Evolutionary conservation across 164 flowering plant species (phyloP), one percentile per base, ranked within the genome.

Genomic region (grape (Vitis vinifera)): DNA sequence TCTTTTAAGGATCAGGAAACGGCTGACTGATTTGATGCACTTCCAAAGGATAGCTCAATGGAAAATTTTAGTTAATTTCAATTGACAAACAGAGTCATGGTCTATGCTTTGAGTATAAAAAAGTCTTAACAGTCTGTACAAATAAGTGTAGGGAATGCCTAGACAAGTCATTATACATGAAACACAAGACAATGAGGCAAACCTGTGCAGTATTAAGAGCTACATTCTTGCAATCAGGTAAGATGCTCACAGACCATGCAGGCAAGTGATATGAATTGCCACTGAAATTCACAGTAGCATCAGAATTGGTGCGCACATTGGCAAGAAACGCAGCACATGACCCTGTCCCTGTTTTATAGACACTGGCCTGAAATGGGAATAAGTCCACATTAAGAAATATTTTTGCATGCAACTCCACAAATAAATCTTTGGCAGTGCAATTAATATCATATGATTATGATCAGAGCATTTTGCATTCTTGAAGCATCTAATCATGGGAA

Each of bases 241-340:
- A 83, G 79, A 96, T 92, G 95, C 98, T 96, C 69, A 93, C 97
- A 68, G 99, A 96, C 99, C 99, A 96, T 55, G 91, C 94, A 69
- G 99, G 99, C 77, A 96, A 76, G 50, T 72, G 71, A 76, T 93
- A 96, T 63, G 97, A 84, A 64, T 88, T 86, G 27, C 95, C 94
- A 77, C 80, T 88, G 86, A 96, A 96, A 29, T 65, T 88, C 73
- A 92, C 94, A 63, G 82, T 89, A 68, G 86, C 88, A 77, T 85
- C 99, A 71, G 93, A 86, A 48, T 78, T 68, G 30, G 90, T 81
- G 58, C 61, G 97, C 55, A 80, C 31, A 71, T 96, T 96, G 72
- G 99, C 97, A 68, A 96, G 89, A 83, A 90, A 93, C 69, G 99
- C 99, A 77, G 91, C 80, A 76, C 99, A 96, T 60, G n/a, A 62